Base-by-base conservation (phyloP, 176 grass and related monocot genomes). In the Rhynchospora pubera region DNA sequence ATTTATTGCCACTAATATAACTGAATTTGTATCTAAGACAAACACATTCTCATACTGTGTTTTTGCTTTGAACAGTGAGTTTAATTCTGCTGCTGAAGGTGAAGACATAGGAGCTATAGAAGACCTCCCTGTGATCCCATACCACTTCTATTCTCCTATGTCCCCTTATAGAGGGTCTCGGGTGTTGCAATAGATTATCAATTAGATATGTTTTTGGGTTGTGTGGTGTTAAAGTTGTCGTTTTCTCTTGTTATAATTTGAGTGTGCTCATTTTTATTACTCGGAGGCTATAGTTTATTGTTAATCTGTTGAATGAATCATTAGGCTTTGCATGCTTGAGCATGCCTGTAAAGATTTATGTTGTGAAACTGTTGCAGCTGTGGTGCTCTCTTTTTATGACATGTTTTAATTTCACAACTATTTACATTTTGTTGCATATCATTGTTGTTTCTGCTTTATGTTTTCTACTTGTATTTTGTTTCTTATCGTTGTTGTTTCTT, bases 91-190 rank as follows among this genome's bases (percentile, higher is more conserved):
- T 13, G 65, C 6, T 18, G 23, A 77, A 55, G 72, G 50, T 56
- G 72, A 56, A 56, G 9, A 8, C 14, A 77, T 55, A 21, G 19
- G 50, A 44, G 5, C 50, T 61, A 61, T n/a, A 28, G 55, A 55
- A 56, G 14, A 16, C 53, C 48, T 76, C 55, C 22, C 52, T 76
- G 72, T 59, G 50, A 68, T 86, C 19, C 58, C 56, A 66, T 84
- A 60, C 62, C 69, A 77, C 56, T 67, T 81, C 26, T 84, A 19
- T 26, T 82, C 58, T 84, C 66, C 32, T 83, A 16, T 55, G 24
- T 1, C 23, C 24, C 50, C 55, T 32, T 19, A 82, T 68, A 10
- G 46, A 60, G 43, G 63, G 46, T 69, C 21, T 50, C 6, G 9
- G 9, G 24, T 34, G 50, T 56, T 53, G 32, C 26, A 56, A n/a